Evolutionary conservation across 2,329 filamentous ascomycete species (phyloP).

Genomic region (Fusarium citri): DNA sequence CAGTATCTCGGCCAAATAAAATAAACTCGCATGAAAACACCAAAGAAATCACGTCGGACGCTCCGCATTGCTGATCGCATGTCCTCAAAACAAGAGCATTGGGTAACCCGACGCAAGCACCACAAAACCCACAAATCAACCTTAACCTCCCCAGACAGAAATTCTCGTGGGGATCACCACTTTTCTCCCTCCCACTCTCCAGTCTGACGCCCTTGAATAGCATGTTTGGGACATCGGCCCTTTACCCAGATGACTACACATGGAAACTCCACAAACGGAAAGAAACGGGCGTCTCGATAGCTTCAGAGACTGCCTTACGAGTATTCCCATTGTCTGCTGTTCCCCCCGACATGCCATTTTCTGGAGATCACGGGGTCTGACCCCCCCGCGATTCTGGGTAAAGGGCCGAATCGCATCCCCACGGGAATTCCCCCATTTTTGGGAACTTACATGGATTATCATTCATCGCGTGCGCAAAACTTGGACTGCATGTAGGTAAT

Average conservation of each 20-base stretch:
- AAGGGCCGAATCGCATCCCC: slow-evolving; percentile 26
- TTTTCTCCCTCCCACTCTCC: not conserved
- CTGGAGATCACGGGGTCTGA: slow-evolving; percentile 29
- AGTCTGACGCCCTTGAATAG: not conserved
- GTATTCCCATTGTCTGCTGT: too few relatives aligned
- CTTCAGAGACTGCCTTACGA: too few relatives aligned
- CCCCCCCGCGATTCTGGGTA: slow-evolving; percentile 35
- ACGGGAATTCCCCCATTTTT: slow-evolving; percentile 17
- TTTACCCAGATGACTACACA: slow-evolving; percentile 14
- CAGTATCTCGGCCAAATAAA: not conserved
- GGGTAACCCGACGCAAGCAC: not conserved
- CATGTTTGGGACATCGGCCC: slow-evolving; percentile 14
- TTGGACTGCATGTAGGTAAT: too few relatives aligned
- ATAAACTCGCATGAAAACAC: not conserved
- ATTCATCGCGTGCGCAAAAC: not conserved
- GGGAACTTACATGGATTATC: not conserved
- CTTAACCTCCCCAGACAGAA: slow-evolving; percentile 14
- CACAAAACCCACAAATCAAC: slow-evolving; percentile 29
- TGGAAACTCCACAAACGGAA: slow-evolving; percentile 26
- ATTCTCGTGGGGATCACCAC: slow-evolving; percentile 13
- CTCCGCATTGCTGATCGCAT: not conserved
- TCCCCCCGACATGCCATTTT: slow-evolving; percentile 13
- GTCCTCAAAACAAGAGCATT: not conserved
- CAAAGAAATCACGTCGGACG: not conserved
- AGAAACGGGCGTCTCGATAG: slow-evolving; percentile 11